Conservation (phyloP, 768 basidiomycete genomes). For the Phlegmacium glaucopus region DNA sequence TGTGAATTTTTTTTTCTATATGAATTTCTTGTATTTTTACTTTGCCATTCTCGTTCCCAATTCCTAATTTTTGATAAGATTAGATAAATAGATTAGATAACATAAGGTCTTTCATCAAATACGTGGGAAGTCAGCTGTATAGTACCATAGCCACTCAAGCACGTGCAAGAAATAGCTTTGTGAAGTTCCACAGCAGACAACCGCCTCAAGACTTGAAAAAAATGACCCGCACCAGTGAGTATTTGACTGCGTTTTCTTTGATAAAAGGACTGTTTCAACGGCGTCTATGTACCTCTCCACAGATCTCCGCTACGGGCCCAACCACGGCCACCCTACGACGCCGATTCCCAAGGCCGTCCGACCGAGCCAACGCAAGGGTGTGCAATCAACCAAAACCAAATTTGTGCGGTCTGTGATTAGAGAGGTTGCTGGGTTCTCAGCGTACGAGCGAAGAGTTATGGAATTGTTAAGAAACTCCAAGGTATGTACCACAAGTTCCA, state of each 20-base stretch:
- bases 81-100: constrained; percentile 24
- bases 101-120: constrained; percentile 22
- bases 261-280: not conserved
- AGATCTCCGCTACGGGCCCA: constrained; percentile 86
- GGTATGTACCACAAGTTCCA: constrained; percentile 40
- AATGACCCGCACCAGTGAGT: constrained; percentile 81
- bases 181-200: constrained; percentile 28
- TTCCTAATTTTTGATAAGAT: constrained; percentile 2
- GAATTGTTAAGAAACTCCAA: constrained; percentile 98
- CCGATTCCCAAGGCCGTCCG: constrained; percentile 68
- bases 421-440: constrained; percentile 96
- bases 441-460: constrained; percentile 97
- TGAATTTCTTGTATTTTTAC: constrained; percentile 10
- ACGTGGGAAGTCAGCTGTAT: constrained; percentile 44
- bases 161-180: constrained; percentile 28
- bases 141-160: constrained; percentile 50
- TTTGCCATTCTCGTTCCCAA: constrained; percentile 13
- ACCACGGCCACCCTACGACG: constrained; percentile 89
- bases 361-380: constrained; percentile 92
- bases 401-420: constrained; percentile 92
- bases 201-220: constrained; percentile 57
- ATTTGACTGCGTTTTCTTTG: not conserved
- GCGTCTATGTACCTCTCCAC: not conserved
- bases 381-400: constrained; percentile 83
- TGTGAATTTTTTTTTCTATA: constrained; percentile 26